A percentile compares a stretch with the other conserved stretches of the same genome.
Conservation (phyloP, 345 rosid species). For the Balakata baccata region DNA sequence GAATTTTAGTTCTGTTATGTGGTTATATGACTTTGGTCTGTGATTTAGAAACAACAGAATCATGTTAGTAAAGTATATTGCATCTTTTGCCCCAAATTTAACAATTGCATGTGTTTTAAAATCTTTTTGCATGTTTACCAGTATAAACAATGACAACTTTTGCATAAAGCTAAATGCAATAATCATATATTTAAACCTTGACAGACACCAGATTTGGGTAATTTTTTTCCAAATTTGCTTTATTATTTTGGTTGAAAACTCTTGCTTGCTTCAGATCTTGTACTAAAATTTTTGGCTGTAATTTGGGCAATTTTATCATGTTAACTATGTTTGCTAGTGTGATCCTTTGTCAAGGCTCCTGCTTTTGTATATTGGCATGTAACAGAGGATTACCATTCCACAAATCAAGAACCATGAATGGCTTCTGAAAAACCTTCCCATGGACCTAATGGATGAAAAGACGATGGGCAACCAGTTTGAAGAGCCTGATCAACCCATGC, state of each 20-base stretch:
- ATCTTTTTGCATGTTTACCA: neutral
- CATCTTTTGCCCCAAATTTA: neutral
- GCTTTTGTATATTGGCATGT: constrained; percentile 4
- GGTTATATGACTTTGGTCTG: too few species aligned
- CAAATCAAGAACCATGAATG: constrained; percentile 33
- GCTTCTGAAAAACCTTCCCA: constrained; percentile 31
- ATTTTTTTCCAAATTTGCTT: neutral
- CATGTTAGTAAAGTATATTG: neutral
- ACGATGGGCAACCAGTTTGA: constrained; percentile 32
- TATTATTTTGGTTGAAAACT: neutral
- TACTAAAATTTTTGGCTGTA: neutral
- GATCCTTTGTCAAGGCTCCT: constrained; percentile 6
- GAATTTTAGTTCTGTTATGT: neutral
- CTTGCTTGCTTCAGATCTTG: neutral
- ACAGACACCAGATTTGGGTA: neutral
- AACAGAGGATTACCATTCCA: constrained; percentile 29
- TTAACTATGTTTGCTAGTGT: neutral
- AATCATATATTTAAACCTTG: neutral
- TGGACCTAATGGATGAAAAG: constrained; percentile 32
- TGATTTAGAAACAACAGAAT: neutral
- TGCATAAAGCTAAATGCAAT: neutral
- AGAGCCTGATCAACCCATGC: constrained; percentile 35
- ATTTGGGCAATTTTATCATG: neutral
- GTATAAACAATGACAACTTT: neutral
- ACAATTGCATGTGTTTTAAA: neutral